Base-by-base conservation (phyloP, 2,329 filamentous ascomycete genomes). In the Knufia petricola region DNA sequence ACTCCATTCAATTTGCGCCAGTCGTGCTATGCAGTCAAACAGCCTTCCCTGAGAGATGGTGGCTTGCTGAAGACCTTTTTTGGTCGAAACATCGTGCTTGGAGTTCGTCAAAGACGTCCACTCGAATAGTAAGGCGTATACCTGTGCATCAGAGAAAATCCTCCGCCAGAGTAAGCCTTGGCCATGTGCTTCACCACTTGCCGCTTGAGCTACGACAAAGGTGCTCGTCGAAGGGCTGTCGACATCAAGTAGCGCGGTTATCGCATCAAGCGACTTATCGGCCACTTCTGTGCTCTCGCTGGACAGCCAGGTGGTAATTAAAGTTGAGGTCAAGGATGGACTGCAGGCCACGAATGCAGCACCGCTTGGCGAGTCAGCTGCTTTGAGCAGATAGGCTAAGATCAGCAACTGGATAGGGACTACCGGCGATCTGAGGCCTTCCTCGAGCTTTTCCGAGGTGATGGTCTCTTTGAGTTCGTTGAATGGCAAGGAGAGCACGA, bases 41-140 rank as follows among this genome's bases (percentile, higher is more conserved):
- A 83, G 55, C 44, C 79, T 69, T 17, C 76, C 77, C 60, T 82
- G 79, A 1, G 78, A 74, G 30, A 82, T 66, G 0, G 79, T 78
- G 55, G 46, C 69, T 69, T 55, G 72, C 75, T 54, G 65, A 70
- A 13, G 75, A 58, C 43, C 63, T 61, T 26, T 56, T 61, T 23
- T 68, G 58, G 24, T 63, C 54, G n/a, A 63, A 63, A 36, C 73
- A 62, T 52, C 71, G 39, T 55, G 55, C 24, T 75, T 57, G 74
- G 79, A 45, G 17, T 32, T 20, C 3, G 26, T 39, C 15, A 57
- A 48, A 15, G 56, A 56, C 73, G 66, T 24, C 72, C 70, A 62
- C 19, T 53, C 50, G 39, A 78, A 82, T 26, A 82, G 66, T 6
- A 73, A 64, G 1, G 66, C 67, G 55, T 80, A 80, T 4, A 82